Percentiles rank a stretch among this genome's conserved stretches.
phyloP scores from a whole-genome alignment of 768 basidiomycete genomes.

The Pleurotus giganteus region DNA sequence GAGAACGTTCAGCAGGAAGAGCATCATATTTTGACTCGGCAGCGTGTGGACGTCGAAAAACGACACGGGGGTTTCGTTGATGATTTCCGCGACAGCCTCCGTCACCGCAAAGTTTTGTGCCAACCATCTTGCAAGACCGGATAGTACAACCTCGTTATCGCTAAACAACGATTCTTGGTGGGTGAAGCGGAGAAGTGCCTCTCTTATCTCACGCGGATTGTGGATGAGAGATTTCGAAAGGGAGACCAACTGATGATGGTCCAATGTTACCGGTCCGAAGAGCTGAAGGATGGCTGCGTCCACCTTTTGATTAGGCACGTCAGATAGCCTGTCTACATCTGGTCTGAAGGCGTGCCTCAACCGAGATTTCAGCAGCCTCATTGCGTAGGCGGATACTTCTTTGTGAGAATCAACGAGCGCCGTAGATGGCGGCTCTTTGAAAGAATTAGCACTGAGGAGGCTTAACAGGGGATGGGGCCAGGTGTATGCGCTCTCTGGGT shows the following conservation, averaged over 20 bases:
- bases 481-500: neutral
- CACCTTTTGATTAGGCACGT: neutral
- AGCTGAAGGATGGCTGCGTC: neutral
- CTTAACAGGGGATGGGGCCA: constrained; percentile 4
- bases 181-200: constrained; percentile 1
- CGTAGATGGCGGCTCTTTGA: constrained; percentile 1
- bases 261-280: neutral
- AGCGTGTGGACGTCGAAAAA: neutral
- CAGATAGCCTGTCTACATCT: neutral
- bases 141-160: constrained; percentile 1
- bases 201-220: neutral
- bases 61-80: neutral
- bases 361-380: neutral
- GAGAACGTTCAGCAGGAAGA: neutral
- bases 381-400: neutral
- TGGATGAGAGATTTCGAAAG: constrained; percentile 1
- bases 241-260: constrained; percentile 1
- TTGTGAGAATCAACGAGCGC: neutral
- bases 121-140: constrained; percentile 3
- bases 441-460: constrained; percentile 4
- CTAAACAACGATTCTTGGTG: constrained; percentile 1
- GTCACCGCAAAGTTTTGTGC: neutral
- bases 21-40: constrained; percentile 3
- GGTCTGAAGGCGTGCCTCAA: neutral
- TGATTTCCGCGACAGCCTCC: neutral